These are phyloP conservation scores for Cyberlindnera sargentensis DNA, from an alignment of 805 yeast genomes.

Conservation along the genomic window DNA sequence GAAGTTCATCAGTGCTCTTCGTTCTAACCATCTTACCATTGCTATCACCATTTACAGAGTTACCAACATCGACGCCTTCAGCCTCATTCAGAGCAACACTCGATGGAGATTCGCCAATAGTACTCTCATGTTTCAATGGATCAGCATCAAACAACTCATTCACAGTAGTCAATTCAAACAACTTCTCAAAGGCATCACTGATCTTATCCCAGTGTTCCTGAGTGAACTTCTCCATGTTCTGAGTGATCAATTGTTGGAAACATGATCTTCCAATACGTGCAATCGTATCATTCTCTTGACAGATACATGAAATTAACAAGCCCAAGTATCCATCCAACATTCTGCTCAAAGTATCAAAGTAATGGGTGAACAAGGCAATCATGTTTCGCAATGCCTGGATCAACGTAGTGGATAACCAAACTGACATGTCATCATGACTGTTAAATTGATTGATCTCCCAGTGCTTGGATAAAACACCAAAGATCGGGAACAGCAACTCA, in stretches of 20 bases:
- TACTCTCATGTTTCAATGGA: conserved; percentile 30
- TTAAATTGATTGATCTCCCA: conserved; percentile 65
- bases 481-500: conserved; percentile 82
- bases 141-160: conserved; percentile 62
- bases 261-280: conserved; percentile 93
- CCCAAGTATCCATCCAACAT: conserved; percentile 75
- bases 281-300: conserved; percentile 95
- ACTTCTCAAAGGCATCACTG: conserved; percentile 52
- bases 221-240: conserved; percentile 60
- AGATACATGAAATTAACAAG: conserved; percentile 77
- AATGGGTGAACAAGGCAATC: conserved; percentile 76
- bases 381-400: conserved; percentile 90
- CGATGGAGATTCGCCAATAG: not conserved
- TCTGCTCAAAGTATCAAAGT: conserved; percentile 67
- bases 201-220: conserved; percentile 70
- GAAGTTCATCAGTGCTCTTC: conserved; percentile 31
- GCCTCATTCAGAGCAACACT: conserved; percentile 2
- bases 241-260: conserved; percentile 68
- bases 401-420: conserved; percentile 94
- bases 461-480: conserved; percentile 66
- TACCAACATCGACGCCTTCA: conserved; percentile 20
- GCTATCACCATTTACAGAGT: conserved; percentile 19
- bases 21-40: conserved; percentile 17
- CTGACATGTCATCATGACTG: conserved; percentile 79
- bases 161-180: conserved; percentile 84